Base-by-base conservation (phyloP, 2,329 filamentous ascomycete species). In the Drechslerella stenobrocha region DNA sequence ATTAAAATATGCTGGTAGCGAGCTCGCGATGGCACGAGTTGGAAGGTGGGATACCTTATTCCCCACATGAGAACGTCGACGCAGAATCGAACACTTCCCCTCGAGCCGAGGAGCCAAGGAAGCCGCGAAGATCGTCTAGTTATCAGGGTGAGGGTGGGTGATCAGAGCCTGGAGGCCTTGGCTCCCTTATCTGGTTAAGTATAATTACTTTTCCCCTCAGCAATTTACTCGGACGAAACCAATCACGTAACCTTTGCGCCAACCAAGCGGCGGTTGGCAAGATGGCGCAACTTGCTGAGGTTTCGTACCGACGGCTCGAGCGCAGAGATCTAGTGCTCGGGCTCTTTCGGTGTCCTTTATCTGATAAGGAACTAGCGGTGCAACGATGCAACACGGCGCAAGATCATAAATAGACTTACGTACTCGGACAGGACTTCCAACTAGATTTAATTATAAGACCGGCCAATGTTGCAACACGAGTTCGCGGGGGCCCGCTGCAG, bases 1-100 rank as follows among this genome's bases (percentile, higher is more conserved):
- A 59, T 52, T 55, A 30, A 48, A 57, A 40, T 59, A 66, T 50
- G 53, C 40, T 40, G 61, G 61, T 66, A 66, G 53, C 61, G 61
- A 66, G 48, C 61, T 66, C 53, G 48, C 20, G 28, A 59, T 50
- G 28, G 34, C 44, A 26, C 15, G 37, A 47, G 26, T 30, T 45
- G 50, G 61, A 23, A 58, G 52, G 52, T 44, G 48, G 45, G 24
- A 58, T 30, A 34, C 44, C 26, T 13, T 26, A 34, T 57, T 32
- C 48, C 42, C 32, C 50, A 51, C 42, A 53, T 59, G 53, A 37
- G 52, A 55, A 59, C 48, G 32, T 55, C 61, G 40, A 47, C 48
- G 32, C 42, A n/a, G n/a, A 66, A 23, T 47, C 32, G 47, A 66
- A 24, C 40, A 18, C 20, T 18, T 44, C 28, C 50, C 44, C 24